Percentiles rank a stretch among this genome's conserved stretches.
These are phyloP conservation scores for Vanilla planifolia DNA, from an alignment of 106 monocot species.

Conservation along the genomic window DNA sequence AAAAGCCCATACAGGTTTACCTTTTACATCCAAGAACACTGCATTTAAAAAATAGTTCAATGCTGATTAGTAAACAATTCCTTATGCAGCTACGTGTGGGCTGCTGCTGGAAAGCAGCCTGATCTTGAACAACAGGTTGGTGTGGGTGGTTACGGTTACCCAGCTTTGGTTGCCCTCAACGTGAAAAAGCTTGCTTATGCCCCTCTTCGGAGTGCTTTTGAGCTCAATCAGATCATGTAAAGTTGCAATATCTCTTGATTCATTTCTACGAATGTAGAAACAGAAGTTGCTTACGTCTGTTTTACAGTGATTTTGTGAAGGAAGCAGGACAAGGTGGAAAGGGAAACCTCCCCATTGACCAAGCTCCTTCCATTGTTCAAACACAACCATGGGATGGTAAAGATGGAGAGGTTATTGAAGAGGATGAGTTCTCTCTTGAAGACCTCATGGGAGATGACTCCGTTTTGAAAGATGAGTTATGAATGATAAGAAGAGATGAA, in stretches of 20 bases:
- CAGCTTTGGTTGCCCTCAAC: conserved; percentile 91
- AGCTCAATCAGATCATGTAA: conserved; percentile 72
- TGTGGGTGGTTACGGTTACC: conserved; percentile 97
- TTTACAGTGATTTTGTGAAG: conserved; percentile 91
- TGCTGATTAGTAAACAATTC: too few relatives aligned
- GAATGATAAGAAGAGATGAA: too few relatives aligned
- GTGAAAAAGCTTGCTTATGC: conserved; percentile 85
- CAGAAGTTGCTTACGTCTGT: neutral
- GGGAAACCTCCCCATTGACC: conserved; percentile 74
- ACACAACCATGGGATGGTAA: conserved; percentile 94
- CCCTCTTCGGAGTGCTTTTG: conserved; percentile 90
- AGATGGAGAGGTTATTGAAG: conserved; percentile 82
- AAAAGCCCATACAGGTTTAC: conserved; percentile 89
- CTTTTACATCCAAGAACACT: too few relatives aligned
- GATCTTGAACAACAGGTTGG: conserved; percentile 96
- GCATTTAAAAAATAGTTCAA: neutral
- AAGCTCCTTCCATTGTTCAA: conserved; percentile 36
- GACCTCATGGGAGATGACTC: conserved; percentile 80
- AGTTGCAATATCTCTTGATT: conserved; percentile 1
- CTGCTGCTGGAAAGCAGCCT: conserved; percentile 79
- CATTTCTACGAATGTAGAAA: neutral
- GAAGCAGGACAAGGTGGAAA: conserved; percentile 95
- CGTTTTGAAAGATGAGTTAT: conserved; percentile 65
- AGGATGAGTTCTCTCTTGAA: conserved; percentile 95
- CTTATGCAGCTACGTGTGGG: conserved; percentile 73